phyloP scores from a whole-genome alignment of 2,329 filamentous ascomycete genomes.

The Aureobasidium sp. region DNA sequence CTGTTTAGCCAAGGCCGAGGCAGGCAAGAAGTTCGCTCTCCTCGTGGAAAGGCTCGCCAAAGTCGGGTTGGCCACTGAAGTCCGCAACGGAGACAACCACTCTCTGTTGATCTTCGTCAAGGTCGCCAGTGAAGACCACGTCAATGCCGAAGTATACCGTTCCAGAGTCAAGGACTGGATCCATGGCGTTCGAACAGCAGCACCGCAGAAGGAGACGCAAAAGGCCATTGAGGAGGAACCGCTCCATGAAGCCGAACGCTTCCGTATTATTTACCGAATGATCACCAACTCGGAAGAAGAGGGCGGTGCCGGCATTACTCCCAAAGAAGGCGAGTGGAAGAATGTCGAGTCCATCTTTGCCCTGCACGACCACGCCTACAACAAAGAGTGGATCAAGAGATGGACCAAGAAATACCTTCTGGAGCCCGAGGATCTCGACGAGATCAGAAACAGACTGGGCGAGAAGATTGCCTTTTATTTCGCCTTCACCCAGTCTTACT shows the following conservation, averaged over 20 bases:
- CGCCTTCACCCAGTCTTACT: constrained; percentile 87
- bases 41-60: constrained; percentile 67
- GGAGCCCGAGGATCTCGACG: constrained; percentile 42
- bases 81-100: constrained; percentile 67
- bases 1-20: constrained; percentile 57
- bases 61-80: constrained; percentile 81
- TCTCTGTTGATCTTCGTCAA: constrained; percentile 79
- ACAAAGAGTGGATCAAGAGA: constrained; percentile 48
- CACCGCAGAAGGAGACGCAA: constrained; percentile 66
- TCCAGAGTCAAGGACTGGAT: constrained; percentile 91
- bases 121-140: constrained; percentile 65
- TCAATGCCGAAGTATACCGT: constrained; percentile 76
- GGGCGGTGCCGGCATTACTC: constrained; percentile 45
- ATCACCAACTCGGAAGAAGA: constrained; percentile 43
- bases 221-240: constrained; percentile 65
- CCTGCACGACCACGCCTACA: constrained; percentile 45
- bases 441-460: constrained; percentile 44
- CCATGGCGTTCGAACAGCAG: constrained; percentile 71
- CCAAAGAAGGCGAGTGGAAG: constrained; percentile 45
- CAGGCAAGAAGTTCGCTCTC: constrained; percentile 68
- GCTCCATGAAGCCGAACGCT: constrained; percentile 78
- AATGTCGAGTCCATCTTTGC: constrained; percentile 44
- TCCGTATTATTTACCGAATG: constrained; percentile 80
- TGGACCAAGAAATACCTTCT: constrained; percentile 43
- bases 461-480: constrained; percentile 85